Evolutionary conservation across 2,329 filamentous ascomycete species (phyloP).

Genomic region (Passalora sequoiae): DNA sequence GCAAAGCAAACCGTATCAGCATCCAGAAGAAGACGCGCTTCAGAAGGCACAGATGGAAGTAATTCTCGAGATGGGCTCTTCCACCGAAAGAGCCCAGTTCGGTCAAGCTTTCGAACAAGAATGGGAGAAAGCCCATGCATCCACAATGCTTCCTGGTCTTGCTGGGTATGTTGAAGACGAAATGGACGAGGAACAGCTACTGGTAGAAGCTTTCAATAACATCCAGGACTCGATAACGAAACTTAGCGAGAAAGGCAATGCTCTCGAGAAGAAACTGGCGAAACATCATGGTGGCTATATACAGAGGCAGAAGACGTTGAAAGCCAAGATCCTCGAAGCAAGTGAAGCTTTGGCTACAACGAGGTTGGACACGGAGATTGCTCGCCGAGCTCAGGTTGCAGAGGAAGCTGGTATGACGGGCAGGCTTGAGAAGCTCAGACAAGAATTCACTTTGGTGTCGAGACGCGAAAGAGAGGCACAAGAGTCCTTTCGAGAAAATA

Average conservation of each 20-base stretch:
- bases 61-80: conserved; percentile 58
- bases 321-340: conserved; percentile 72
- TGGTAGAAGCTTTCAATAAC: conserved; percentile 67
- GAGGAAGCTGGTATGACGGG: conserved; percentile 72
- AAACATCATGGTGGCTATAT: conserved; percentile 87
- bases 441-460: conserved; percentile 77
- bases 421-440: conserved; percentile 67
- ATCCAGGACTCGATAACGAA: conserved; percentile 68
- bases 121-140: conserved; percentile 48
- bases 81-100: conserved; percentile 43
- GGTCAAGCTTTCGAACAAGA: conserved; percentile 37
- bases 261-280: conserved; percentile 87
- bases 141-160: conserved; percentile 64
- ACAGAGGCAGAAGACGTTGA: conserved; percentile 73
- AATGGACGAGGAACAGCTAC: conserved; percentile 60
- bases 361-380: conserved; percentile 64
- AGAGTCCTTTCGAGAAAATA: conserved; percentile 70
- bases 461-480: conserved; percentile 85
- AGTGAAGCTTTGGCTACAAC: conserved; percentile 66
- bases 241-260: conserved; percentile 74
- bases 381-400: conserved; percentile 68
- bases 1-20: conserved; percentile 52
- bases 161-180: conserved; percentile 72
- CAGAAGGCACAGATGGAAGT: conserved; percentile 73
- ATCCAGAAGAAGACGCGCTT: conserved; percentile 66